Evolutionary conservation across 2,329 filamentous ascomycete genomes (phyloP).

Genomic region (Chaetomium olivaceum): DNA sequence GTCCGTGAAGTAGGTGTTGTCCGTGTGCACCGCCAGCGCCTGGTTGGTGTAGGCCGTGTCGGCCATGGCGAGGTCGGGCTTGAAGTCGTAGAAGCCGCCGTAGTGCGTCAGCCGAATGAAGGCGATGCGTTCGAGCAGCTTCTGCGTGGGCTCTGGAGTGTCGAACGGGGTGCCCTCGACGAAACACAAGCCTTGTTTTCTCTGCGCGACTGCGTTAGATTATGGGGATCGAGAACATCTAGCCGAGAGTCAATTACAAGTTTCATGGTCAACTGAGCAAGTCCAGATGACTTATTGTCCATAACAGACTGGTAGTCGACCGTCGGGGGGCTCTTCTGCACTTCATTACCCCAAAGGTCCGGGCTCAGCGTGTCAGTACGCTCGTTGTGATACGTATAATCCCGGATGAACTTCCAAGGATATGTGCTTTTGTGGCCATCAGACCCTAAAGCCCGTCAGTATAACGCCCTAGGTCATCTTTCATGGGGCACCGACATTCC

Average conservation of each 20-base stretch:
- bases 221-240: not conserved
- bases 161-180: constrained; percentile 66
- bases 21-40: constrained; percentile 81
- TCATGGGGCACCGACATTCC: not conserved
- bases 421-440: constrained; percentile 70
- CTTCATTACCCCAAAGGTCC: constrained; percentile 38
- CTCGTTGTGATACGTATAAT: constrained; percentile 43
- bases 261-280: constrained; percentile 62
- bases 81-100: constrained; percentile 78
- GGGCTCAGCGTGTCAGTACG: constrained; percentile 20
- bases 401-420: constrained; percentile 60
- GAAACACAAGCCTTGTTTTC: constrained; percentile 73
- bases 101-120: constrained; percentile 92
- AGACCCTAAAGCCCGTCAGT: constrained; percentile 55
- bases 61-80: constrained; percentile 80
- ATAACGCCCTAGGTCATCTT: not conserved
- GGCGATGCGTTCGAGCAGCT: constrained; percentile 76
- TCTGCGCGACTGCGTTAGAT: constrained; percentile 45
- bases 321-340: constrained; percentile 53
- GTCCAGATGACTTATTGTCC: constrained; percentile 48
- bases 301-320: constrained; percentile 64
- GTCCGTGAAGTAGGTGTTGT: constrained; percentile 94
- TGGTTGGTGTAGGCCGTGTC: constrained; percentile 91
- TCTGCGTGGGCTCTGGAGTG: constrained; percentile 68
- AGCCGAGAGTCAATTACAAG: constrained; percentile 52